Evolutionary conservation across 164 flowering plant genomes (phyloP), one percentile per base, ranked within the genome.

Genomic region (Santalum album): DNA sequence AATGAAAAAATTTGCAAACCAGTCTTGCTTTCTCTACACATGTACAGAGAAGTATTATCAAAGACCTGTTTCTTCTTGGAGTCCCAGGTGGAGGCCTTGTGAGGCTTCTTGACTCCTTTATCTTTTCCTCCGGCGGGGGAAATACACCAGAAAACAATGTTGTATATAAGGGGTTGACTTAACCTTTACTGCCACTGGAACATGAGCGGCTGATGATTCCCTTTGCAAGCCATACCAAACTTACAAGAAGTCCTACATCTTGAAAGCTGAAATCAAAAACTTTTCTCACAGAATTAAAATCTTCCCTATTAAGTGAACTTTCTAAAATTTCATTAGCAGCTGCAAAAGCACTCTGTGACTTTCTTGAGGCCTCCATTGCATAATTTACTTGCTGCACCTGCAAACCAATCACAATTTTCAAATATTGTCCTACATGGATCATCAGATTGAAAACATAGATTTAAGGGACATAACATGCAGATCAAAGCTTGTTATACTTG

Each of bases 261-360:
- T 90, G 89, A 75, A 80, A 85, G 69, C 73, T 78, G 72, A 78
- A 83, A 64, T 90, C 94, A 59, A 87, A 56, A n/a, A 72, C 98
- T 56, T 61, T 79, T 53, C 64, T 82, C 39, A 82, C 70, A 55
- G 76, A 62, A 59, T 66, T 23, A 26, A 79, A 69, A 38, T 54
- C 69, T 35, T 83, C 80, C 21, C 51, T 72, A 46, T 64, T 55
- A 29, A 55, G 76, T 58, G 72, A 50, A 44, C 67, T 79, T 62
- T 58, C 73, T 26, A 62, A 25, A 49, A 51, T 58, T 45, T 29
- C 57, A 64, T 57, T 74, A 54, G 85, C 87, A 55, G 78, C 78
- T 47, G 70, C 67, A 67, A 80, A 81, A 52, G 87, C 83, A 65
- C 48, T 63, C 43, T 62, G 78, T 19, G 82, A 79, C 65, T 77